Evolutionary conservation across 78 protist species (phyloP).

Genomic region (Speleostelium caveatum): DNA sequence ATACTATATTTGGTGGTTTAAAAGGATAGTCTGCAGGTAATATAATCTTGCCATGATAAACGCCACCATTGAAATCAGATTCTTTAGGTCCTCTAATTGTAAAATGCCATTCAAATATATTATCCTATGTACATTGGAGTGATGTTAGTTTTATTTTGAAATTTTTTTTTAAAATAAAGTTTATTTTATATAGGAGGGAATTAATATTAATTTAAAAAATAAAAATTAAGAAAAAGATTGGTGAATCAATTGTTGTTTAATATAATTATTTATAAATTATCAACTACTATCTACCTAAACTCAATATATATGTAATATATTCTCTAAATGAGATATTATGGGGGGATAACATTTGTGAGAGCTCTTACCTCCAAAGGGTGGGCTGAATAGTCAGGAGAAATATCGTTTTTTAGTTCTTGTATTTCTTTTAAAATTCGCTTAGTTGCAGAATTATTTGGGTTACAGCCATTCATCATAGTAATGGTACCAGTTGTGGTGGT

Average conservation of each 20-base stretch:
- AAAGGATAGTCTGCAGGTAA: constrained; percentile 96
- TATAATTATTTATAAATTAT: too few relatives aligned
- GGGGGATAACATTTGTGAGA: neutral
- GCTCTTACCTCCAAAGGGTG: constrained; percentile 60
- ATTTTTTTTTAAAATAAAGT: too few relatives aligned
- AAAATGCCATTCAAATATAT: constrained; percentile 97
- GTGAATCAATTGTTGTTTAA: too few relatives aligned
- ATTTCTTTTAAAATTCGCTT: constrained; percentile 71
- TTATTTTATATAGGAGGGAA: neutral
- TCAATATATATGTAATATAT: too few relatives aligned
- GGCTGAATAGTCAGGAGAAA: constrained; percentile 68
- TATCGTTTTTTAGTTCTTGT: constrained; percentile 47
- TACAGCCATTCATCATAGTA: too few relatives aligned
- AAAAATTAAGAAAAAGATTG: neutral
- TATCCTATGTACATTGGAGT: constrained; percentile 73
- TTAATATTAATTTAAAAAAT: neutral
- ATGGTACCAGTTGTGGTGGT: too few relatives aligned
- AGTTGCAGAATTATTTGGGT: constrained; percentile 47
- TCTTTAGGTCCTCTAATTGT: constrained; percentile 95
- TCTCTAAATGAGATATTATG: too few relatives aligned
- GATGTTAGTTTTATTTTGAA: neutral
- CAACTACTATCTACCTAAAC: too few relatives aligned
- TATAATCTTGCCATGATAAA: constrained; percentile 96
- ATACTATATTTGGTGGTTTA: constrained; percentile 90
- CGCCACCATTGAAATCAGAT: constrained; percentile 90